Base-by-base conservation (phyloP, 345 rosid species). In the Camelina laxa region DNA sequence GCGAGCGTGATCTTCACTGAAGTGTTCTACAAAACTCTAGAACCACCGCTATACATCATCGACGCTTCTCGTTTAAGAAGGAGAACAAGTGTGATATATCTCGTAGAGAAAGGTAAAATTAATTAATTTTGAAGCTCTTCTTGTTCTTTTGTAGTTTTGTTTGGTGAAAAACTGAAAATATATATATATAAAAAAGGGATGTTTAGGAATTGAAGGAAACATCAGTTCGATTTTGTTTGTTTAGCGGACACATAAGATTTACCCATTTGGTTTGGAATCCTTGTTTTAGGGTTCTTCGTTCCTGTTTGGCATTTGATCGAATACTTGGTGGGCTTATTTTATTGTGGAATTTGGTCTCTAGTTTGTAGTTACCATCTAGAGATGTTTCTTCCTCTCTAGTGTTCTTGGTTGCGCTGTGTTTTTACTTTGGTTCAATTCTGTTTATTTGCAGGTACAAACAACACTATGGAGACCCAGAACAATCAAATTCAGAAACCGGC, bases 391-490 rank as follows among this genome's bases (percentile, higher is more conserved):
- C 51, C 20, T 14, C 5, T 48, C 7, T 47, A 20, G 35, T 33
- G 49, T 51, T 57, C 21, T 62, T 63, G 24, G 8, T 55, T 55
- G 49, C 11, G 15, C 58, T 60, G 44, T 47, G 36, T 33, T 41
- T 48, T 47, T 44, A 48, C 33, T 54, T 54, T 35, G 39, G 13
- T 33, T 48, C 4, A 13, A 53, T 16, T 58, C 14, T 67, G 36
- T 33, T 33, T 33, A 33, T 75, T 66, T 27, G 68, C 60, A 73
- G 73, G 38, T 19, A 54, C 22, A 33, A 7, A 5, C 6, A 33
- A 6, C 9, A 49, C n/a, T 10, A 42, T 85, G 89, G 88, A 85
- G 51, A 17, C 75, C 1, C 74, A 74, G 22, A 79, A 77, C 38
- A 65, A 41, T 48, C 69, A 80, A 62, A 61, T 73, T 8, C 50